Base-by-base conservation (phyloP, 768 basidiomycete genomes). In the Termitomyces sp. region DNA sequence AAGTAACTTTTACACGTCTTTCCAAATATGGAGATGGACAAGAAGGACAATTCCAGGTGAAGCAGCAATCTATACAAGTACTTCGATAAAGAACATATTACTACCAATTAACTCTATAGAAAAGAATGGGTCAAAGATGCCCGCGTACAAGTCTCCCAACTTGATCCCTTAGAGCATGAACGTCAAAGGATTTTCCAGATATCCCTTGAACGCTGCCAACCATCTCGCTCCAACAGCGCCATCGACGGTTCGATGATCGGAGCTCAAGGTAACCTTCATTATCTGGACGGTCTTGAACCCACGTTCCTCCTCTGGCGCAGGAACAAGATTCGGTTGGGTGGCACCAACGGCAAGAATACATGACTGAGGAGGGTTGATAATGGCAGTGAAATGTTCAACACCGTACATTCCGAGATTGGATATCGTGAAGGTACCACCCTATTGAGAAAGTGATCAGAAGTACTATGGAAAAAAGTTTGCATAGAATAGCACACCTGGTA, bases 351-450 rank as follows among this genome's bases (percentile, higher is more conserved):
- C 97, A 58, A 99, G 87, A 66, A 98, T 99, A 74, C 95, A 98
- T 45, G 93, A 91, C 72, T 98, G 97, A 24, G 97, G 97, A 14
- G 90, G 85, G 79, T 99, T 99, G 82, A 99, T 96, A 76, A 99
- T 98, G 45, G 97, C 97, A 14, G 95, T 98, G 73, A 99, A 99
- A 73, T 94, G 89, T 53, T 85, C 82, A 65, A 98, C 83, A 58
- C 90, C 95, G 68, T 81, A 97, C 97, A 99, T 99, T 73, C 97
- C 97, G 54, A 99, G 80, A 76, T 99, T 99, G 57, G 97, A 99
- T 69, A 99, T 92, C 43, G 97, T 98, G 77, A 99, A 98, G 12
- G 95, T 91, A 47, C 97, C 97, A 53, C 97, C 97, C 89, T 93
- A 26, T 43, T 14, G 30, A 34, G 21, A 67, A 66, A 48, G 5